phyloP scores from a whole-genome alignment of 2,329 filamentous ascomycete species.

The Aspergillus sp. region DNA sequence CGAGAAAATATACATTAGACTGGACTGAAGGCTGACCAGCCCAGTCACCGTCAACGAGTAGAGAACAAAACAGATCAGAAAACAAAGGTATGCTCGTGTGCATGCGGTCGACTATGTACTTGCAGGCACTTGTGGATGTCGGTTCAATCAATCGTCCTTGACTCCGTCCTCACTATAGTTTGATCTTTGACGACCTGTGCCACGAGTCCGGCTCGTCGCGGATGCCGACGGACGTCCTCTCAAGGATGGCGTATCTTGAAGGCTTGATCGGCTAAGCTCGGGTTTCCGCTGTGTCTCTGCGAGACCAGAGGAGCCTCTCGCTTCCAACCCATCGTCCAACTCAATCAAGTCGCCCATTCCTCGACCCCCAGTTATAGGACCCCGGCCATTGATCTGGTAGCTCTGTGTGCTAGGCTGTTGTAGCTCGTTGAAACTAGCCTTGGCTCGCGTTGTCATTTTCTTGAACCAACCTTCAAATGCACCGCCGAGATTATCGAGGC shows the following conservation, averaged over 20 bases:
- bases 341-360: constrained; percentile 41
- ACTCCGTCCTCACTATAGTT: constrained; percentile 10
- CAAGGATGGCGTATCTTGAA: constrained; percentile 15
- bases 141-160: constrained; percentile 24
- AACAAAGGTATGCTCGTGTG: too few relatives aligned
- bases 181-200: constrained; percentile 9
- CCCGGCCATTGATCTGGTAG: constrained; percentile 7
- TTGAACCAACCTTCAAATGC: constrained; percentile 88
- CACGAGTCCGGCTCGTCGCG: constrained; percentile 32
- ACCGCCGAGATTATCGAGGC: constrained; percentile 77
- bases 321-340: constrained; percentile 33
- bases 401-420: constrained; percentile 26
- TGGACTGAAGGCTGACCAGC: too few relatives aligned
- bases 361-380: constrained; percentile 19
- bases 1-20: too few relatives aligned
- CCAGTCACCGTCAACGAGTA: too few relatives aligned
- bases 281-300: constrained; percentile 10
- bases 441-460: constrained; percentile 60
- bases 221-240: constrained; percentile 22
- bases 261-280: constrained; percentile 11
- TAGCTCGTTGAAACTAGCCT: constrained; percentile 34
- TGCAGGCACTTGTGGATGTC: background rate
- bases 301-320: constrained; percentile 16
- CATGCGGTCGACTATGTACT: background rate
- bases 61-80: too few relatives aligned